phyloP scores from a whole-genome alignment of 2,329 filamentous ascomycete genomes.

The Diaporthe sp. region DNA sequence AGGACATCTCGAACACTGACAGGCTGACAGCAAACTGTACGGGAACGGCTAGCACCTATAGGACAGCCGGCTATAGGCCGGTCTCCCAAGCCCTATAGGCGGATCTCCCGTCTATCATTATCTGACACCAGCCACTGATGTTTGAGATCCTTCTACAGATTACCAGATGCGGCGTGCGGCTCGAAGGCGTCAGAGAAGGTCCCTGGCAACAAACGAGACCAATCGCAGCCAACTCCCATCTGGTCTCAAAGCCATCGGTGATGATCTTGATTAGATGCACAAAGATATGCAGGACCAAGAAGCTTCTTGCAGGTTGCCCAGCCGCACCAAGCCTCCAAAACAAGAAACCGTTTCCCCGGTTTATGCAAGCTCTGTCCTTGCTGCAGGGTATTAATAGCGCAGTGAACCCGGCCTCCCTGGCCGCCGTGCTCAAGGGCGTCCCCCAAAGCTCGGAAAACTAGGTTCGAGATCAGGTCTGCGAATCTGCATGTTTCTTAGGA shows the following conservation, averaged over 20 bases:
- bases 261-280: background rate
- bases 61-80: background rate
- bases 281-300: background rate
- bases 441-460: background rate
- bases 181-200: constrained; percentile 6
- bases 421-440: too few species aligned
- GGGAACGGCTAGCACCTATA: background rate
- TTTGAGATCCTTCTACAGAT: background rate
- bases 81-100: background rate
- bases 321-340: background rate
- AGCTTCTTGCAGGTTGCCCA: background rate
- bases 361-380: constrained; percentile 1
- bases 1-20: background rate
- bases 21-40: background rate
- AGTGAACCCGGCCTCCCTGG: background rate
- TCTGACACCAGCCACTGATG: background rate
- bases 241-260: background rate
- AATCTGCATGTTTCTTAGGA: constrained; percentile 13
- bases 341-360: constrained; percentile 9
- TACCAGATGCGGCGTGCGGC: background rate
- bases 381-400: constrained; percentile 17
- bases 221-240: background rate
- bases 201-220: background rate
- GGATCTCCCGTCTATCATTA: constrained; percentile 1
- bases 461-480: background rate